phyloP scores from a whole-genome alignment of 768 basidiomycete genomes.

The Tylopilus subfusipes region DNA sequence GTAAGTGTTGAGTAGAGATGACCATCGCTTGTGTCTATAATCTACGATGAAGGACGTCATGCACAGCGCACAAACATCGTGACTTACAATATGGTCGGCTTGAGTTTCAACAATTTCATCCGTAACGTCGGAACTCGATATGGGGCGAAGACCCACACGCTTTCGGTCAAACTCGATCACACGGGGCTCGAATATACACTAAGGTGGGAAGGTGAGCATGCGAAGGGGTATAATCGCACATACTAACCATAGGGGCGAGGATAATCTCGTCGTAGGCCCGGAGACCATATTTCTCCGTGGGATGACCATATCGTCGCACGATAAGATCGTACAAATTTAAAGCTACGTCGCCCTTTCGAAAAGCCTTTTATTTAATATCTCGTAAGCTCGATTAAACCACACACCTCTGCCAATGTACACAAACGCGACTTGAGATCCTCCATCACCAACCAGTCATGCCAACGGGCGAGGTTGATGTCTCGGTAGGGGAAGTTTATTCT shows the following conservation, averaged over 20 bases:
- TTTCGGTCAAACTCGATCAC: slow-evolving; percentile 88
- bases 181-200: slow-evolving; percentile 93
- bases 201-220: background rate
- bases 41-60: slow-evolving; percentile 1
- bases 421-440: slow-evolving; percentile 85
- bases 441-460: slow-evolving; percentile 88
- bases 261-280: slow-evolving; percentile 95
- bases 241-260: slow-evolving; percentile 83
- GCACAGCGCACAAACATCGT: background rate
- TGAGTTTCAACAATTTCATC: slow-evolving; percentile 69
- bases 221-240: background rate
- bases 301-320: slow-evolving; percentile 68
- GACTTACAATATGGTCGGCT: slow-evolving; percentile 49
- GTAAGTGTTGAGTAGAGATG: slow-evolving; percentile 81
- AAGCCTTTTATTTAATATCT: slow-evolving; percentile 2
- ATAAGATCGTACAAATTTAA: slow-evolving; percentile 89
- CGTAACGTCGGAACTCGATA: slow-evolving; percentile 58
- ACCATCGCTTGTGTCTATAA: slow-evolving; percentile 84
- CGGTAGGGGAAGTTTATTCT: slow-evolving; percentile 86
- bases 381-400: slow-evolving; percentile 18
- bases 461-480: slow-evolving; percentile 69
- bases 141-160: slow-evolving; percentile 44
- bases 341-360: slow-evolving; percentile 75
- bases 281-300: slow-evolving; percentile 84
- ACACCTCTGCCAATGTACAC: slow-evolving; percentile 85